Evolutionary conservation across 495 filamentous ascomycete genomes (phyloP).

Genomic region (Neurospora sublineolata): DNA sequence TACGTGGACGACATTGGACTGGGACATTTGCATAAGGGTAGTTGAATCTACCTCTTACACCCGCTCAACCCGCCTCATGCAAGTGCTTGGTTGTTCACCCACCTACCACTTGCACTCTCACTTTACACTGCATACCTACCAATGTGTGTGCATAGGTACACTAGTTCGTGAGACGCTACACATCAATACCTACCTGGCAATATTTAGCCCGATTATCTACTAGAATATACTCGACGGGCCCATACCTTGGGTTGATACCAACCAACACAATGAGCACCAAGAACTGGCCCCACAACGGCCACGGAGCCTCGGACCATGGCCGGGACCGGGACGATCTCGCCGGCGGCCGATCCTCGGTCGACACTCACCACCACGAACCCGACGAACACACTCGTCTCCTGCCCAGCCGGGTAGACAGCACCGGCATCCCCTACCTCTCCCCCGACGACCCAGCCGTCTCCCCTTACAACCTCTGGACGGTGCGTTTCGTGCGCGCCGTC

Average conservation of each 20-base stretch:
- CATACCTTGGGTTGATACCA: background rate
- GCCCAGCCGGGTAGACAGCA: constrained; percentile 40
- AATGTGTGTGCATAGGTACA: background rate
- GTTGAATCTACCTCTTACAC: background rate
- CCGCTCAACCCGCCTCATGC: background rate
- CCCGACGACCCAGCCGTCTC: constrained; percentile 96
- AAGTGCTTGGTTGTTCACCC: background rate
- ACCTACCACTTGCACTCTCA: background rate
- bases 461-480: constrained; percentile 88
- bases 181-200: background rate
- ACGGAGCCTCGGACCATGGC: constrained; percentile 13
- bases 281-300: constrained; percentile 17
- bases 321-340: constrained; percentile 8
- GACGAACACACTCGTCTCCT: constrained; percentile 70
- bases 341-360: background rate
- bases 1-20: background rate
- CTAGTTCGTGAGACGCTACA: background rate
- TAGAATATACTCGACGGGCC: background rate
- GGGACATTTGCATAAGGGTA: background rate
- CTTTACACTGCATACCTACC: background rate
- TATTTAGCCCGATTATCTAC: background rate
- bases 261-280: background rate
- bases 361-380: constrained; percentile 24
- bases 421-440: constrained; percentile 52
- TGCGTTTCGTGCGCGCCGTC: constrained; percentile 63